phyloP scores from a whole-genome alignment of 495 filamentous ascomycete species.

The Durotheca rogersii region DNA sequence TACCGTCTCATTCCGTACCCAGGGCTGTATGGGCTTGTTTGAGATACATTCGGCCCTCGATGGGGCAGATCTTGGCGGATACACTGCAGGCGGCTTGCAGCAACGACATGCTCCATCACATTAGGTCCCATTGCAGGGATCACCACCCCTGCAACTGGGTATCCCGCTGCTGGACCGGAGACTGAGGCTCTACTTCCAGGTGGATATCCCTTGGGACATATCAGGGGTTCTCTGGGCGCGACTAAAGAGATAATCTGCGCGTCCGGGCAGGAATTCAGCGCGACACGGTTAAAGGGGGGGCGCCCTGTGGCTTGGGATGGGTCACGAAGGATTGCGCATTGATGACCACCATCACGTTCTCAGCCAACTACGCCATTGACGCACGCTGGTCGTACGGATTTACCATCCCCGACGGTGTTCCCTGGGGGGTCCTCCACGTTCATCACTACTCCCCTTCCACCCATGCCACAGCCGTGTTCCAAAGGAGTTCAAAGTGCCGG shows the following conservation, averaged over 20 bases:
- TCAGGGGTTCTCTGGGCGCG: conserved; percentile 2
- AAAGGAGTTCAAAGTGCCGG: conserved; percentile 35
- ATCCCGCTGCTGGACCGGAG: conserved; percentile 3
- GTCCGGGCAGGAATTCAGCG: conserved; percentile 16
- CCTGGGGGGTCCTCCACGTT: not conserved
- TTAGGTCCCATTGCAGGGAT: conserved; percentile 15
- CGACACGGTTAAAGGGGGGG: conserved; percentile 21
- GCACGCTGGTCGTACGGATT: too few relatives aligned
- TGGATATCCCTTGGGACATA: conserved; percentile 7
- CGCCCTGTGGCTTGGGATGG: not conserved
- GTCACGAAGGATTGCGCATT: not conserved
- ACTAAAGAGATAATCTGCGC: conserved; percentile 1
- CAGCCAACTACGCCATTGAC: too few relatives aligned
- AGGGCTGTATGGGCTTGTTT: conserved; percentile 24
- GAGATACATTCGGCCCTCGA: conserved; percentile 21
- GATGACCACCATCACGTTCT: too few relatives aligned
- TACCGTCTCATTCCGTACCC: conserved; percentile 12
- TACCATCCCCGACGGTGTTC: not conserved
- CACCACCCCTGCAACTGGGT: conserved; percentile 2
- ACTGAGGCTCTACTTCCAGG: conserved; percentile 26
- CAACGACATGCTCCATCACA: conserved; percentile 21
- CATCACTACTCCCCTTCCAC: conserved; percentile 18
- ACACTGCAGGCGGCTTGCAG: conserved; percentile 24
- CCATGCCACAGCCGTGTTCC: conserved; percentile 17
- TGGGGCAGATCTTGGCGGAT: conserved; percentile 20